phyloP scores from a whole-genome alignment of 768 basidiomycete species.

The Russula sp. region DNA sequence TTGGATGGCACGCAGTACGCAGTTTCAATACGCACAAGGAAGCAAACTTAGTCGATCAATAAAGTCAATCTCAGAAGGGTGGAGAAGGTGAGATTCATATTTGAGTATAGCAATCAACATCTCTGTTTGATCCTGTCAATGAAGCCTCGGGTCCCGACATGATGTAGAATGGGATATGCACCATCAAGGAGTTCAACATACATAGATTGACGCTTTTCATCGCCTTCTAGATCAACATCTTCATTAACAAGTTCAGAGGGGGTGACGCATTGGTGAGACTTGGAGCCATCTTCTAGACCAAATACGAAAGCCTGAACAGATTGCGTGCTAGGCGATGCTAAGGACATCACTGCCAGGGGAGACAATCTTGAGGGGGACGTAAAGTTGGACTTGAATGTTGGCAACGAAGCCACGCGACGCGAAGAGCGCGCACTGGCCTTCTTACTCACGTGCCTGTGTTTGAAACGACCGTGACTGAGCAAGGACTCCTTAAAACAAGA shows the following conservation, averaged over 20 bases:
- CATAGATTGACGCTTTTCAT: constrained; percentile 32
- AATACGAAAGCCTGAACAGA: constrained; percentile 20
- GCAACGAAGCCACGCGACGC: background rate
- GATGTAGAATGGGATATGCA: constrained; percentile 18
- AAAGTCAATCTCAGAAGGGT: constrained; percentile 40
- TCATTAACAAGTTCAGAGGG: background rate
- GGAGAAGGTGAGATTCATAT: constrained; percentile 49
- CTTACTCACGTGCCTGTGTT: constrained; percentile 1
- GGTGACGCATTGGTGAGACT: background rate
- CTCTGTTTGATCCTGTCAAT: constrained; percentile 33
- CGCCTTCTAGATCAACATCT: constrained; percentile 9
- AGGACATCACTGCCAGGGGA: constrained; percentile 3
- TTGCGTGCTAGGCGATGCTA: constrained; percentile 14
- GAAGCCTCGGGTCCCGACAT: background rate
- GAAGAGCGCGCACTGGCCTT: background rate
- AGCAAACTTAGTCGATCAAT: constrained; percentile 40
- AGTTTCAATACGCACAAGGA: constrained; percentile 40
- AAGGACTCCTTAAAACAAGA: background rate
- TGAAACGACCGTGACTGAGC: background rate
- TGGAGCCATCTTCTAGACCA: constrained; percentile 12
- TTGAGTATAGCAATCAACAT: constrained; percentile 50
- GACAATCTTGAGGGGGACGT: background rate
- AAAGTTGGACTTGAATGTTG: background rate
- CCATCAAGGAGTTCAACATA: constrained; percentile 42
- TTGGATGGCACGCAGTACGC: background rate